Evolutionary conservation across 2,329 filamentous ascomycete species (phyloP).

Genomic region (Paracoccidioides lutzii): DNA sequence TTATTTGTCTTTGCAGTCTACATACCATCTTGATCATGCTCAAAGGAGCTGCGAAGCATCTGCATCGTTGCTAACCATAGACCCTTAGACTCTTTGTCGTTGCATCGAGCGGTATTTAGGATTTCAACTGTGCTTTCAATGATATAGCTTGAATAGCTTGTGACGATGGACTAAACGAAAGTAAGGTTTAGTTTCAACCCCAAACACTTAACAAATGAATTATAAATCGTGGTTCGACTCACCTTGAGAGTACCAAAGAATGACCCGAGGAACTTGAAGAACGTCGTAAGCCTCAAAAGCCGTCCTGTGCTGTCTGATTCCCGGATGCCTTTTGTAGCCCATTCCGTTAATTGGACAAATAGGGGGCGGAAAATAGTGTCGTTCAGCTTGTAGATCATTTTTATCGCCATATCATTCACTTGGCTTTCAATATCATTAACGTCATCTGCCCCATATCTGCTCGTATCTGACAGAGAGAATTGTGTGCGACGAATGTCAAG

Average conservation of each 20-base stretch:
- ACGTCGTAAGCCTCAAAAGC: slow-evolving; percentile 53
- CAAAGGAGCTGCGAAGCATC: slow-evolving; percentile 63
- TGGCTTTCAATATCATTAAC: slow-evolving; percentile 48
- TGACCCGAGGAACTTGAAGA: slow-evolving; percentile 65
- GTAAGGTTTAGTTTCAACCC: slow-evolving; percentile 5
- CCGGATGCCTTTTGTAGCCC: slow-evolving; percentile 50
- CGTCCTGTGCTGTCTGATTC: slow-evolving; percentile 49
- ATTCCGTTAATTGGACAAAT: slow-evolving; percentile 75
- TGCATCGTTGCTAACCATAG: slow-evolving; percentile 59
- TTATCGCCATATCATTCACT: slow-evolving; percentile 59
- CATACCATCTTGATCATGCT: slow-evolving; percentile 70
- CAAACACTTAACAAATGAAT: neutral
- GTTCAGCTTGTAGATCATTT: slow-evolving; percentile 94
- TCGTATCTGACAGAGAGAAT: slow-evolving; percentile 16
- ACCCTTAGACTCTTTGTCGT: slow-evolving; percentile 38
- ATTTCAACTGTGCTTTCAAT: slow-evolving; percentile 60
- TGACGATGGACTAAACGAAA: slow-evolving; percentile 60
- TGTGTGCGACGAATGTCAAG: slow-evolving; percentile 38
- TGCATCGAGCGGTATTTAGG: slow-evolving; percentile 34
- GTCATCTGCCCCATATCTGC: slow-evolving; percentile 35
- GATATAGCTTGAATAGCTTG: slow-evolving; percentile 76
- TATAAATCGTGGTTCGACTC: slow-evolving; percentile 9
- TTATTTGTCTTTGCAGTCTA: neutral
- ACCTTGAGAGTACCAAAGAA: slow-evolving; percentile 76
- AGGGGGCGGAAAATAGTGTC: slow-evolving; percentile 86